Percentiles rank a stretch among this genome's conserved stretches.
These are phyloP conservation scores for Nannochloropsis granulata DNA, from an alignment of 108 stramenopile species.

Conservation along the genomic window DNA sequence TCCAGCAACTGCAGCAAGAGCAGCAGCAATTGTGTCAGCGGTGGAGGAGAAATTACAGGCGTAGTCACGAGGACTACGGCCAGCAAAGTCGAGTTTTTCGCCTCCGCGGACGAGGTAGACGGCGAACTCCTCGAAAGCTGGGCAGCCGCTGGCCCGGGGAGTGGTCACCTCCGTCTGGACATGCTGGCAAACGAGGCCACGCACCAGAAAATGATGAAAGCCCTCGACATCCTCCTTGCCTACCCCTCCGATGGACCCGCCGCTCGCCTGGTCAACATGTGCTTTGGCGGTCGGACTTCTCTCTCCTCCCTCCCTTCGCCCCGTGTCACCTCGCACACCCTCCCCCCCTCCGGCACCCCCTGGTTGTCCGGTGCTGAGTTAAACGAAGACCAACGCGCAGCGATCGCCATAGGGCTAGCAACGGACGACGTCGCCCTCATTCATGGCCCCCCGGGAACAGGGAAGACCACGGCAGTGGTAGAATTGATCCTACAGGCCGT, in stretches of 20 bases:
- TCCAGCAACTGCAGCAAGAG: background rate
- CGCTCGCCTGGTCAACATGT: slow-evolving; percentile 13
- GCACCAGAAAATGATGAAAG: slow-evolving; percentile 24
- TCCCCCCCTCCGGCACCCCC: background rate
- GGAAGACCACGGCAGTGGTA: slow-evolving; percentile 43
- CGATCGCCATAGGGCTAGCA: slow-evolving; percentile 15
- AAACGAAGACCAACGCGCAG: slow-evolving; percentile 22
- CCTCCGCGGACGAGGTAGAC: slow-evolving; percentile 7
- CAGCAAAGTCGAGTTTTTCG: slow-evolving; percentile 5
- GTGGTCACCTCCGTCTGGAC: slow-evolving; percentile 22
- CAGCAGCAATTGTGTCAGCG: background rate
- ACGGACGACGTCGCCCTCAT: slow-evolving; percentile 36
- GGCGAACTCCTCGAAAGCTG: slow-evolving; percentile 1
- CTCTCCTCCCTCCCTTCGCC: background rate
- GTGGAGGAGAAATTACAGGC: background rate
- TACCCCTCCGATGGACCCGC: slow-evolving; percentile 17
- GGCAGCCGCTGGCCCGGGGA: background rate
- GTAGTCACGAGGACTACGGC: slow-evolving; percentile 20
- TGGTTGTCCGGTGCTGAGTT: background rate
- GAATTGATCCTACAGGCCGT: slow-evolving; percentile 28
- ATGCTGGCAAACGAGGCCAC: slow-evolving; percentile 31
- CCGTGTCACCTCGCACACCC: background rate
- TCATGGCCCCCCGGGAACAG: slow-evolving; percentile 47
- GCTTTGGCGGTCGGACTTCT: slow-evolving; percentile 6
- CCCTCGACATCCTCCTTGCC: slow-evolving; percentile 3